Base-by-base conservation (phyloP, 441 rosid species). In the Adansonia madagascariensis region DNA sequence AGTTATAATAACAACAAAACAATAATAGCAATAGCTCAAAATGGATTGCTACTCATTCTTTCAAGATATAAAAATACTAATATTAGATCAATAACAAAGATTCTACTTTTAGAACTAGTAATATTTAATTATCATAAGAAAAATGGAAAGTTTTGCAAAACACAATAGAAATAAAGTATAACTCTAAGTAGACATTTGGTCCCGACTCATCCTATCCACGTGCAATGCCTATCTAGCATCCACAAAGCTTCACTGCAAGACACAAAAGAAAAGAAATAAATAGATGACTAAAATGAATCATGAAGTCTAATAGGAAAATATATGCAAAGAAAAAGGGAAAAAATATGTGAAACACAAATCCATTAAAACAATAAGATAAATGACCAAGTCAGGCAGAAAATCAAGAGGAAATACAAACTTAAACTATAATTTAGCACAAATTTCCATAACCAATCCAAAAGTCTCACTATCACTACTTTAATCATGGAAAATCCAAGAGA, bases 211-310 rank as follows among this genome's bases (percentile, higher is more conserved):
- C 24, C 74, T 70, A 50, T 27, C 46, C 59, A 15, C 60, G 27
- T 70, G 44, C 8, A 50, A 50, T 50, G 59, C 74, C 60, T 6
- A 15, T n/a, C 24, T 27, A 15, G 46, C 74, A 70, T 52, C 60
- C 27, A 52, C 70, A 43, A 18, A 3, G 14, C 1, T 15, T 10
- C 71, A 43, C 71, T 67, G 71, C 71, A 67, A 62, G 8, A 61
- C 11, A 61, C n/a, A 27, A 55, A 3, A 50, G 7, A 12, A 27
- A 4, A 27, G 15, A 18, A 49, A 12, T 0, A 14, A 2, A 69
- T 12, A 8, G 18, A 49, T 49, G 39, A 31, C 50, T 24, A 70
- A 27, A 50, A 24, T 52, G 20, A 24, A 27, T 27, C 57, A 49
- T 24, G 1, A 22, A 22, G 6, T 11, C 31, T 46, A 10, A 2